Evolutionary conservation across 805 yeast genomes (phyloP), one percentile per base, ranked within the genome.

Genomic region (Millerozyma acaciae): DNA sequence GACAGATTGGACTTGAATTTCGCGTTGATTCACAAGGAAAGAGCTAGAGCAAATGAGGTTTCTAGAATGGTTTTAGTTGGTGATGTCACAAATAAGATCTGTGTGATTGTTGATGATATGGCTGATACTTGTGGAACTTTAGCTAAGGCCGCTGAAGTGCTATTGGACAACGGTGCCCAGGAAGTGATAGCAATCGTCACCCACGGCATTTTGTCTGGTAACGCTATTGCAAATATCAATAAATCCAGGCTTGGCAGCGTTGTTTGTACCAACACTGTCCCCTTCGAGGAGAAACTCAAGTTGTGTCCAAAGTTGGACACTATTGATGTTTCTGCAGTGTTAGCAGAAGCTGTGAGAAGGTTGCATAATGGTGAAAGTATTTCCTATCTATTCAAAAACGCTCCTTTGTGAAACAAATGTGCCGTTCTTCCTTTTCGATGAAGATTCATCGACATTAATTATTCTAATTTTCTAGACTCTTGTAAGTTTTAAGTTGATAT

Each of bases 111-210:
- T 21, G 98, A 90, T 59, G 98, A 90, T 57, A 93, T 90, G 94
- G 97, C 97, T 23, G 98, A 90, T 55, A 90, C 98, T 4, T 90
- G 97, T 63, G 97, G 98, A 25, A 90, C 98, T 2, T 68, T 90
- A 44, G 93, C 86, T 43, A 90, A 90, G 60, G 97, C 97, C 1
- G 90, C 96, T 8, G 95, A 90, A 42, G 78, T 89, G 5, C 66
- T 90, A 39, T 63, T 88, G 44, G 80, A 75, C 15, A 79, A 86
- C 44, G 85, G 88, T 19, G 97, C 98, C 3, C 70, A 75, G 38
- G 74, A 77, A 42, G 97, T 93, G 16, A 76, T 90, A 43, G 96
- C 97, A 8, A 82, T 93, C 32, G 96, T 90, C 8, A 90, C 97
- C 1, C 98, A 90, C 55, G 98, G 97, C 35, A 85, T 90, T 24